Conservation (phyloP, 1,284 basidiomycete species). For the Coniferiporia weirii region DNA sequence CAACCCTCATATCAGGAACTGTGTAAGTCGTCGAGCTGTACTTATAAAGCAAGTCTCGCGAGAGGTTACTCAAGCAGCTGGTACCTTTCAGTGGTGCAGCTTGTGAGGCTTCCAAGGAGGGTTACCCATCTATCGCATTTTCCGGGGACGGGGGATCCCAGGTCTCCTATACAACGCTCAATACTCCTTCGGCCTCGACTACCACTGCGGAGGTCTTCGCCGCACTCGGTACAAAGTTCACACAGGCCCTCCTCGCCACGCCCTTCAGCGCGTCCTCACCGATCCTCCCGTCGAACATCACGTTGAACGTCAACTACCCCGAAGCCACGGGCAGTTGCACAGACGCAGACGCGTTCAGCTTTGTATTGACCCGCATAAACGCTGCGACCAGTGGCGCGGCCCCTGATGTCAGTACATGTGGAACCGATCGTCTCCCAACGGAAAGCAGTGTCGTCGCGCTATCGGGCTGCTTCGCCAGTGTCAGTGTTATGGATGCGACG, state of each 20-base stretch:
- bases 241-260: constrained; percentile 32
- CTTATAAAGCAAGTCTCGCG: background rate
- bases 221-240: constrained; percentile 36
- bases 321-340: constrained; percentile 33
- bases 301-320: constrained; percentile 49
- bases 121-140: constrained; percentile 46
- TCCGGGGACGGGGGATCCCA: constrained; percentile 37
- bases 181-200: constrained; percentile 31
- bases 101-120: constrained; percentile 39
- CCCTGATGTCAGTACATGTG: constrained; percentile 34
- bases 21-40: constrained; percentile 32
- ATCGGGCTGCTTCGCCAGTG: constrained; percentile 39
- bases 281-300: constrained; percentile 36
- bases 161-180: constrained; percentile 43
- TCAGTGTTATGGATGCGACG: constrained; percentile 42
- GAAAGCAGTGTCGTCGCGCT: constrained; percentile 32
- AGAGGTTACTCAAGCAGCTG: background rate
- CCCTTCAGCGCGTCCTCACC: constrained; percentile 22
- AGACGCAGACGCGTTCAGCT: constrained; percentile 34
- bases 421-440: constrained; percentile 34
- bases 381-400: constrained; percentile 19
- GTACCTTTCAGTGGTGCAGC: constrained; percentile 39
- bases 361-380: constrained; percentile 25
- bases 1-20: constrained; percentile 38
- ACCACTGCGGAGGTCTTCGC: constrained; percentile 39